Percentiles rank a stretch among this genome's conserved stretches.
phyloP scores from a whole-genome alignment of 2,329 filamentous ascomycete genomes.

The Pestalotiopsis sp. region DNA sequence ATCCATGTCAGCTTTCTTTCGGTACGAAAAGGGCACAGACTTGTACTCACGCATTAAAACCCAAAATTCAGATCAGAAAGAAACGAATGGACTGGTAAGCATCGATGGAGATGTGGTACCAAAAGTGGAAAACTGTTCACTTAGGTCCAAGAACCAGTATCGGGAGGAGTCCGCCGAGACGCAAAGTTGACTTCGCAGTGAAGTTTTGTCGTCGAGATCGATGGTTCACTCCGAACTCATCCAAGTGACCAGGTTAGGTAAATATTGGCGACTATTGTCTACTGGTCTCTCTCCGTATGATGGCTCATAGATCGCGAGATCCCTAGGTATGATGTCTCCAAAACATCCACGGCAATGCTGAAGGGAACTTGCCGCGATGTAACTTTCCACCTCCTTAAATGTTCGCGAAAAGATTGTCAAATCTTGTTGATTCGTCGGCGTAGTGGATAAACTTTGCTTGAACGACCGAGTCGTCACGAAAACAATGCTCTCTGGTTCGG shows the following conservation, averaged over 20 bases:
- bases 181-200: not conserved
- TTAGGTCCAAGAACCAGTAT: not conserved
- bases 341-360: slow-evolving; percentile 46
- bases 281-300: not conserved
- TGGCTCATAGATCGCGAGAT: slow-evolving; percentile 52
- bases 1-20: not conserved
- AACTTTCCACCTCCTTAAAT: slow-evolving; percentile 60
- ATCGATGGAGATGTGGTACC: not conserved
- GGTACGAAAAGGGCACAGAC: not conserved
- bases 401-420: slow-evolving; percentile 51
- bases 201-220: not conserved
- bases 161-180: not conserved
- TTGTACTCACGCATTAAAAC: not conserved
- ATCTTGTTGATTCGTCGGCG: slow-evolving; percentile 41
- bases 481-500: not conserved
- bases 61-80: not conserved
- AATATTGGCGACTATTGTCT: not conserved
- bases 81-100: not conserved
- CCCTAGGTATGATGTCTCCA: slow-evolving; percentile 65
- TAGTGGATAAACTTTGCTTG: slow-evolving; percentile 30
- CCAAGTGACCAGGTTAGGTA: slow-evolving; percentile 7
- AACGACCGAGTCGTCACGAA: slow-evolving; percentile 4
- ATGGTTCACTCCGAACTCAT: slow-evolving; percentile 12
- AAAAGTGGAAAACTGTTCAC: not conserved
- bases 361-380: slow-evolving; percentile 51